Evolutionary conservation across 257 asterid genomes (phyloP), one percentile per base, ranked within the genome.

Genomic region (Primulina tabacum): DNA sequence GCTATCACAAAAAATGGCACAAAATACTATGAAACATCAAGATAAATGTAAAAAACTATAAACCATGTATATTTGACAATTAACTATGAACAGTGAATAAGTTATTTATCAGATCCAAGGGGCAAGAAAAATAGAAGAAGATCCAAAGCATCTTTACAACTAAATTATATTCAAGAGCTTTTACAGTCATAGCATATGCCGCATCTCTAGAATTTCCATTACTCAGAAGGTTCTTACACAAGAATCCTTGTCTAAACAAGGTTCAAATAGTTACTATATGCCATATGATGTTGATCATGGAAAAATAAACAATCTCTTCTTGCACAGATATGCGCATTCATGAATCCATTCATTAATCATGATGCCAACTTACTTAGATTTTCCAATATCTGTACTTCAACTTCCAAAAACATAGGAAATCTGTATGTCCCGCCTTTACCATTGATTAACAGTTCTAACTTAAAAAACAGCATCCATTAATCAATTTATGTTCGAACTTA

Each of bases 1-100:
- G 59, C 35, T 30, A 29, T 69, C 66, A 67, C 28, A 33, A 53
- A 67, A 29, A 67, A 30, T 29, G 9, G 47, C 28, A 33, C 7
- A 21, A 64, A 37, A 12, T 20, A 66, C 8, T 21, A 21, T 21
- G 0, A 55, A 53, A 55, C 38, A 34, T 69, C 24, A 21, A 3
- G 37, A 0, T 58, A 59, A 69, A 60, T 35, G 17, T 20, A 34
- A 17, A 17, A 18, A 24, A 37, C 53, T 69, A 18, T 20, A 68
- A 21, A 6, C 33, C 73, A 56, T 34, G 57, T 29, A 21, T 33
- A n/a, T 10, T 11, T 17, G 6, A 7, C 33, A 21, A 28, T 28
- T 28, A 28, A 28, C 29, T 2, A 28, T 28, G 29, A 28, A 1
- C 29, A 28, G 29, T 28, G 29, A 28, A 28, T 28, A 28, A 28